Evolutionary conservation across 176 grass and related monocot genomes (phyloP).

Genomic region (Ampelocalamus luodianensis): DNA sequence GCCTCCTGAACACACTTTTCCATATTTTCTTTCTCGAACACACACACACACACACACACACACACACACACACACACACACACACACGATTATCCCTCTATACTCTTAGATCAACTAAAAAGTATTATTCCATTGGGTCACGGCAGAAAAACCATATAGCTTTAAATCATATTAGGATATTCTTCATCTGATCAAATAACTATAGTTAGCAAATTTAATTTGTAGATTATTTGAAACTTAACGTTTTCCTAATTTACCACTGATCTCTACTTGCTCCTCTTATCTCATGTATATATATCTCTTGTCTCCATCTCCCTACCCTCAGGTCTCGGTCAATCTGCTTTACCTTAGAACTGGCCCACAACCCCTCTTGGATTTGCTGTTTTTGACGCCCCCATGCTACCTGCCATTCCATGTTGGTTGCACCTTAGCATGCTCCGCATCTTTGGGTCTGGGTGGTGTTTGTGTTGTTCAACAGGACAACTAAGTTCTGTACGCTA

Average conservation of each 20-base stretch:
- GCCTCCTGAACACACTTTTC: constrained; percentile 1
- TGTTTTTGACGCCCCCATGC: background rate
- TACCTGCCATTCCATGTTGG: background rate
- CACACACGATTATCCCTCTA: background rate
- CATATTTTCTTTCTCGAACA: background rate
- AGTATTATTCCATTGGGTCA: background rate
- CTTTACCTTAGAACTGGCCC: background rate
- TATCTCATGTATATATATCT: background rate
- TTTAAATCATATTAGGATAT: constrained; percentile 19
- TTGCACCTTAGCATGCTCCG: background rate
- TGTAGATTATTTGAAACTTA: background rate
- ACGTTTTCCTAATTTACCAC: background rate
- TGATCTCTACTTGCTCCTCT: background rate
- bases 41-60: no score
- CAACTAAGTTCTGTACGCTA: background rate
- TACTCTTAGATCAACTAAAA: constrained; percentile 5
- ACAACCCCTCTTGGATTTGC: background rate
- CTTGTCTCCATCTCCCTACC: background rate
- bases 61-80: no score
- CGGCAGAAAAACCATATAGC: background rate
- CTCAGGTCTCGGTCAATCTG: background rate
- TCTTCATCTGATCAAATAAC: background rate
- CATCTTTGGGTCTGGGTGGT: constrained; percentile 2
- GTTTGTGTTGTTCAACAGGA: background rate
- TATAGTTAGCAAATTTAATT: background rate